Evolutionary conservation across 2,329 filamentous ascomycete species (phyloP), one percentile per base, ranked within the genome.

Genomic region (Venturia oleaginea): DNA sequence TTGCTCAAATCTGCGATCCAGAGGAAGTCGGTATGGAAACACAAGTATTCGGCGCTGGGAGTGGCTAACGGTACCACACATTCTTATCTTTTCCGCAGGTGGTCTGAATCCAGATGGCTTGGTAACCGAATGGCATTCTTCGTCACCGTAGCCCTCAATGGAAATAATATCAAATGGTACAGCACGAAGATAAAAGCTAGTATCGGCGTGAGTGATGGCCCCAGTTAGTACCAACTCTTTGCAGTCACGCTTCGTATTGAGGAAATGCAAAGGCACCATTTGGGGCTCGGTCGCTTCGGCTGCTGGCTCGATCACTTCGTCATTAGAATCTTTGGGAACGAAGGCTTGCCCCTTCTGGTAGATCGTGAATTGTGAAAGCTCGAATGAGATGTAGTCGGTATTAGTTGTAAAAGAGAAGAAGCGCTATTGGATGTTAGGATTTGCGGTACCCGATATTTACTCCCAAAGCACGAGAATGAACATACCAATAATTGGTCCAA

Each of bases 1-100:
- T 92, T 93, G 0, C 83, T 80, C 0, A 94, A 76, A 63, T 88
- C 81, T 0, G 85, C 87, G 0, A 92, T 73, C 89, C 89, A 94
- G 0, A 86, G 66, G 67, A 91, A 93, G 0, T 83, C 80, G 0
- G 75, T 59, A 66, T 86, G 82, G 68, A 87, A 92, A 2, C 84
- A 75, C 15, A 66, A 67, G 69, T 94, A 95, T 43, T 86, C 84
- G 0, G 67, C 34, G 0, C 84, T 78, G 0, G 90, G 87, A 0
- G 65, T 68, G 1, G 69, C 69, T 0, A 94, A 73, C 79, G 79
- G 70, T 92, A 94, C 77, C 86, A 93, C 0, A 90, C 72, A 15
- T 24, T 19, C 11, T 51, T n/a, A 4, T 32, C 4, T 17, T 22
- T 27, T 24, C 37, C 11, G 78, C 72, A 15, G 71, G 66, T 17